Conservation (phyloP, 2,329 filamentous ascomycete species). For the Seiridium cupressi region DNA sequence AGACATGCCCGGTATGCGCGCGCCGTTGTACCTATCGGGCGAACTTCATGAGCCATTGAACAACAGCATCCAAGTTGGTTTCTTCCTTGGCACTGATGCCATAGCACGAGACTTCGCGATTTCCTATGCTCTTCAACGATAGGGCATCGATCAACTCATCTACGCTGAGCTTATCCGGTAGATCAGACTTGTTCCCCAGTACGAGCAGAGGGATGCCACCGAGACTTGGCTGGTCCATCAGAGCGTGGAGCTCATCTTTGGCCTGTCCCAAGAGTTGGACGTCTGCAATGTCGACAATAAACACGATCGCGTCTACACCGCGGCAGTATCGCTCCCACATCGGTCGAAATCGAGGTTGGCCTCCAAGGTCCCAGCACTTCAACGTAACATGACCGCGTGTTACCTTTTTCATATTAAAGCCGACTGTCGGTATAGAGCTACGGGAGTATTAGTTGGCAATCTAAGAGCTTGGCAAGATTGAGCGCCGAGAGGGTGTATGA, state of each 20-base stretch:
- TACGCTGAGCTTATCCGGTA: slow-evolving; percentile 85
- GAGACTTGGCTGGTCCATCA: slow-evolving; percentile 81
- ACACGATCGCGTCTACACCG: slow-evolving; percentile 95
- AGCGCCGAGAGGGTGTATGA: slow-evolving; percentile 18
- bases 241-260: slow-evolving; percentile 85
- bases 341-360: slow-evolving; percentile 91
- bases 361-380: slow-evolving; percentile 98
- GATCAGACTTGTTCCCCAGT: slow-evolving; percentile 94
- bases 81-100: slow-evolving; percentile 98
- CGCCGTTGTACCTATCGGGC: slow-evolving; percentile 58
- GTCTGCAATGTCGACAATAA: slow-evolving; percentile 97
- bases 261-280: slow-evolving; percentile 76
- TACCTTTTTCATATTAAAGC: slow-evolving; percentile 98
- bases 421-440: slow-evolving; percentile 97
- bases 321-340: slow-evolving; percentile 99
- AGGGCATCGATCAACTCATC: slow-evolving; percentile 94
- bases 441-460: slow-evolving; percentile 26
- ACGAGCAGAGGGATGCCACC: slow-evolving; percentile 91
- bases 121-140: slow-evolving; percentile 83
- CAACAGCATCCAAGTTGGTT: slow-evolving; percentile 94
- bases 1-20: background rate
- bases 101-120: slow-evolving; percentile 96
- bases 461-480: background rate
- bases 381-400: slow-evolving; percentile 97
- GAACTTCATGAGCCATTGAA: slow-evolving; percentile 94